Conservation (phyloP, 2,329 filamentous ascomycete species). For the Colletotrichum sp. region DNA sequence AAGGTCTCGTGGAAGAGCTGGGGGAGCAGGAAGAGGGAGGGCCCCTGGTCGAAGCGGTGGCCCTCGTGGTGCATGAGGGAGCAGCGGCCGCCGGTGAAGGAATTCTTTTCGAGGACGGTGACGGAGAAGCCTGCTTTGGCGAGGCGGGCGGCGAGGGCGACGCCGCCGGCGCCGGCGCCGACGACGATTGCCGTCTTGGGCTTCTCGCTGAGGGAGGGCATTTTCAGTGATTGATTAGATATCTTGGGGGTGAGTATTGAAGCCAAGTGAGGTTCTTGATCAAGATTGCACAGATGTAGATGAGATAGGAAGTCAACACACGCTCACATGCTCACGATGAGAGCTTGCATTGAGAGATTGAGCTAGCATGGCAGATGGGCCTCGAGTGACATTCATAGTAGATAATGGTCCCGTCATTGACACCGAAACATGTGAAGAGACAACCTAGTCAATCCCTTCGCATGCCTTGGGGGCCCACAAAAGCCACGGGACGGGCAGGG, state of each 20-base stretch:
- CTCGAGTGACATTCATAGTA: conserved; percentile 12
- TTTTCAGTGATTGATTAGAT: background rate
- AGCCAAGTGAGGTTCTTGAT: no score
- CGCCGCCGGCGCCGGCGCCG: conserved; percentile 71
- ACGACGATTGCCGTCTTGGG: conserved; percentile 32
- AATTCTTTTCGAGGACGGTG: conserved; percentile 81
- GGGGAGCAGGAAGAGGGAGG: conserved; percentile 75
- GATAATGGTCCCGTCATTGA: background rate
- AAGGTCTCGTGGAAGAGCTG: conserved; percentile 74
- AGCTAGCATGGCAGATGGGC: background rate
- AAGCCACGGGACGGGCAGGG: conserved; percentile 1
- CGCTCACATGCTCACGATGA: background rate
- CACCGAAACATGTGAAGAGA: conserved; percentile 3
- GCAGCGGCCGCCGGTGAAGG: conserved; percentile 74
- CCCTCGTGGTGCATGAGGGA: conserved; percentile 66
- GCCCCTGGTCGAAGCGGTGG: conserved; percentile 79
- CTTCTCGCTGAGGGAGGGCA: conserved; percentile 29
- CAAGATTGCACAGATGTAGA: background rate
- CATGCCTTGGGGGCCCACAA: conserved; percentile 10
- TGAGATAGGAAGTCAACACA: background rate
- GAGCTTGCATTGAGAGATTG: background rate
- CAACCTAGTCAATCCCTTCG: background rate
- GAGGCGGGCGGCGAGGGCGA: conserved; percentile 74
- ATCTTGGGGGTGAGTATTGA: no score
- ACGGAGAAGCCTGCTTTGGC: conserved; percentile 73